Base-by-base conservation (phyloP, 2,329 filamentous ascomycete genomes). In the Geosmithia putterillii region DNA sequence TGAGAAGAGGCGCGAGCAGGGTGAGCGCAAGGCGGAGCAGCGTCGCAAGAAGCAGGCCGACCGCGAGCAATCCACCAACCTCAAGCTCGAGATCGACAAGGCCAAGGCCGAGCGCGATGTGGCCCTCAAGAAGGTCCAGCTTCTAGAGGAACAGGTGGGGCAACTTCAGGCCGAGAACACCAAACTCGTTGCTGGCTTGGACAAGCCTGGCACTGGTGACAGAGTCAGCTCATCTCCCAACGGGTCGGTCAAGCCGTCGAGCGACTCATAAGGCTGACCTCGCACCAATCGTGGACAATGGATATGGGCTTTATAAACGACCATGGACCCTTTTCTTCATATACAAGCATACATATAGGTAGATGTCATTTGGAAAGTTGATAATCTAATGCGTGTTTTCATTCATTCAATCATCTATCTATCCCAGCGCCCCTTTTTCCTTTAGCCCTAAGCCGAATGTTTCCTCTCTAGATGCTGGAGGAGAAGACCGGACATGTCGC, bases 121-220 rank as follows among this genome's bases (percentile, higher is more conserved):
- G 14, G 71, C 72, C 17, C 55, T 62, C 38, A 66, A 69, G 49
- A 67, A 79, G 59, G 62, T 71, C 19, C 69, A 76, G 43, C 62
- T 76, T 20, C 59, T 81, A n/a, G 68, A 66, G 46, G 60, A 58
- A 12, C 70, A 75, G 52, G 67, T 79, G 1, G 73, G 74, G 7
- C 69, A 76, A 51, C 57, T 81, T 38, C 76, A 81, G 61, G 60
- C 63, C 1, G 70, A 80, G 59, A 80, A 80, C 50, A 80, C 76
- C 3, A 64, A 64, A 61, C 61, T 81, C 2, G 73, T 72, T 1
- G 73, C 72, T 7, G 65, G 62, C 48, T 50, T 79, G 40, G 75
- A 75, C n/a, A 67, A 57, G 23, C 5, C 15, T 39, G 22, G 19
- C 17, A 20, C 20, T 34, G 15, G 22, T 9, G 36, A 43, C 10